Evolutionary conservation across 345 rosid species (phyloP).

Genomic region (Hibiscus trionum): DNA sequence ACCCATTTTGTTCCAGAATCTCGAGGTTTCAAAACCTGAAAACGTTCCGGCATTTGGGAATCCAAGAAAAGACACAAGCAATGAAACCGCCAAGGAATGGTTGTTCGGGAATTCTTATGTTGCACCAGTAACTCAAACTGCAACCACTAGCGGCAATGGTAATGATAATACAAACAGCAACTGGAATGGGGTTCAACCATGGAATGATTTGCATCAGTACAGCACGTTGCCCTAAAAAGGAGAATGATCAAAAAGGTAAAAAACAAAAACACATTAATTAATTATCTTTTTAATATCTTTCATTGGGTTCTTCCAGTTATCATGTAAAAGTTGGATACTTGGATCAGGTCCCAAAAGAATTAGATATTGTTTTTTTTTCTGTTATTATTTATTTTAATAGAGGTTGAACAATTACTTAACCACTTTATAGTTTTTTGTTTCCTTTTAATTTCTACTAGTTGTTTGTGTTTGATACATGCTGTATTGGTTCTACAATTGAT

Average conservation of each 20-base stretch:
- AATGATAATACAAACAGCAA: conserved; percentile 17
- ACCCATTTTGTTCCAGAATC: conserved; percentile 59
- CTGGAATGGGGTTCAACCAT: conserved; percentile 30
- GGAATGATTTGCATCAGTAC: conserved; percentile 43
- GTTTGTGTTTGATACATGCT: background rate
- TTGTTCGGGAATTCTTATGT: conserved; percentile 55
- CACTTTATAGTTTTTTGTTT: background rate
- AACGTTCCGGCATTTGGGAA: conserved; percentile 12
- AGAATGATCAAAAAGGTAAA: conserved; percentile 20
- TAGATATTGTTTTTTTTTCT: too few species aligned
- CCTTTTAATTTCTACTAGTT: conserved; percentile 5
- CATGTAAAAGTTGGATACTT: conserved; percentile 18
- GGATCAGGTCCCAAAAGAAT: too few species aligned
- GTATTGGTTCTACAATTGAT: too few species aligned
- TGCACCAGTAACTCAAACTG: conserved; percentile 24
- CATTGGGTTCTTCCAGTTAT: conserved; percentile 13
- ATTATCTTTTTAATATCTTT: conserved; percentile 9
- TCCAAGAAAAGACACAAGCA: conserved; percentile 28
- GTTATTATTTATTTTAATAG: too few species aligned
- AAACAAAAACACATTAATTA: too few species aligned
- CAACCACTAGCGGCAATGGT: conserved; percentile 29
- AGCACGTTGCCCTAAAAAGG: conserved; percentile 39
- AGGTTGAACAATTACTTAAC: background rate
- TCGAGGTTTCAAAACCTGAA: conserved; percentile 38
- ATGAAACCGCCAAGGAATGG: conserved; percentile 52